phyloP scores from a whole-genome alignment of 768 basidiomycete genomes.

The Coprinopsis sp. region DNA sequence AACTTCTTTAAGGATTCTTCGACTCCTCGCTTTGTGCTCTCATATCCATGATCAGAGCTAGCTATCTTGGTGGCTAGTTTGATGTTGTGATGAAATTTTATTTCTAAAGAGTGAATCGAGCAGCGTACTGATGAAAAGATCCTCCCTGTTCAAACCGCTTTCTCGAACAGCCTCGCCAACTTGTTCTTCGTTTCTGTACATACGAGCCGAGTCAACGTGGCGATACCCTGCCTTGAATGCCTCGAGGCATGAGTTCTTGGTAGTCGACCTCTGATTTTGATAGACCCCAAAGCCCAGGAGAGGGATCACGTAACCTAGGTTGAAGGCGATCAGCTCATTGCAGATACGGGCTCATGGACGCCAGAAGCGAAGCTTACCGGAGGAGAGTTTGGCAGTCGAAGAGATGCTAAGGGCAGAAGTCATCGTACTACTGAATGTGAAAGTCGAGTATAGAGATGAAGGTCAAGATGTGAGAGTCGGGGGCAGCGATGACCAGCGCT shows the following conservation, averaged over 20 bases:
- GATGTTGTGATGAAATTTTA: neutral
- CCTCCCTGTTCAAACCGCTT: constrained; percentile 42
- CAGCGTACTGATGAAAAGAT: constrained; percentile 63
- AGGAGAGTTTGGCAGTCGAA: constrained; percentile 20
- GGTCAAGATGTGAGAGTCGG: constrained; percentile 1
- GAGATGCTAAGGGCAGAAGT: constrained; percentile 11
- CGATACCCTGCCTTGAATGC: constrained; percentile 58
- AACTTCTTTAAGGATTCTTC: constrained; percentile 11
- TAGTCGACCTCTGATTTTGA: constrained; percentile 47
- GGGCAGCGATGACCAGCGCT: too few relatives aligned
- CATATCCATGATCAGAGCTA: constrained; percentile 9
- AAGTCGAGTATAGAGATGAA: neutral
- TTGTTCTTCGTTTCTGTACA: constrained; percentile 48
- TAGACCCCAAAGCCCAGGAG: constrained; percentile 61
- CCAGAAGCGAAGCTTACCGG: constrained; percentile 14
- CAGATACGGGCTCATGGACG: neutral
- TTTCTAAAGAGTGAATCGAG: neutral
- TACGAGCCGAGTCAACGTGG: constrained; percentile 58
- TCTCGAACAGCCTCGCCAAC: constrained; percentile 48
- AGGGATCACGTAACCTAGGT: constrained; percentile 47
- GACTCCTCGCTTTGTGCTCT: constrained; percentile 8
- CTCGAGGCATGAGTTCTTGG: constrained; percentile 44
- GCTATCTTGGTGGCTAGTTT: constrained; percentile 14
- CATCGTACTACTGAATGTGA: neutral
- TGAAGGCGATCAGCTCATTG: neutral